Evolutionary conservation across 2,329 filamentous ascomycete species (phyloP), one percentile per base, ranked within the genome.

Genomic region (Botryotinia calthae): DNA sequence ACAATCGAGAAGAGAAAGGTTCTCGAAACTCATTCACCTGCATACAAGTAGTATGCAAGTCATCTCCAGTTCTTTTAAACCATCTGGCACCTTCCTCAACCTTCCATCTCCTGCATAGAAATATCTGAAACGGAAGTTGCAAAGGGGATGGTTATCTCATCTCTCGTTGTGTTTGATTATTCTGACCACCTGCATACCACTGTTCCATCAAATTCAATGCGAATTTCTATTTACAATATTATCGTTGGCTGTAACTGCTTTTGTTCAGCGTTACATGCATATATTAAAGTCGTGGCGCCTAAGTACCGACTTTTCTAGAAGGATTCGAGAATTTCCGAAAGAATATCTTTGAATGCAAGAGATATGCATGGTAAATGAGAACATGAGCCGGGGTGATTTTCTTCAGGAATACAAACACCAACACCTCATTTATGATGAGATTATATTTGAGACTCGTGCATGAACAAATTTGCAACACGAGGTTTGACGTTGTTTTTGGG

Each of bases 21-120:
- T 48, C 34, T 70, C 65, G 44, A 54, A 48, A 48, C 8, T 56
- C 34, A 31, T 22, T 42, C 48, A 37, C 31, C 65, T 46, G 44
- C 70, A 68, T 73, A 73, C 74, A 74, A 46, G 56, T 73, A 69
- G 65, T 71, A 72, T 77, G 76, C 76, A 75, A 75, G 73, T 73
- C 74, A 74, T 75, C 72, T 76, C 71, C 72, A 74, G n/a, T 71
- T 71, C 67, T n/a, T 46, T 70, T 61, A 61, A 40, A 44, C 71
- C 42, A 54, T n/a, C 37, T 71, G 42, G 56, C 28, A 54, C 31
- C 37, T 71, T 58, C 34, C 64, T 75, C 66, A 34, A 74, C 71
- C 46, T 69, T 76, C 74, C 70, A 56, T 68, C 22, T 59, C 40
- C 44, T 72, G 37, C 34, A 71, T 73, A 58, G 51, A 73, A 72